Conservation (phyloP, 805 yeast species). For the Henningerozyma blattae region DNA sequence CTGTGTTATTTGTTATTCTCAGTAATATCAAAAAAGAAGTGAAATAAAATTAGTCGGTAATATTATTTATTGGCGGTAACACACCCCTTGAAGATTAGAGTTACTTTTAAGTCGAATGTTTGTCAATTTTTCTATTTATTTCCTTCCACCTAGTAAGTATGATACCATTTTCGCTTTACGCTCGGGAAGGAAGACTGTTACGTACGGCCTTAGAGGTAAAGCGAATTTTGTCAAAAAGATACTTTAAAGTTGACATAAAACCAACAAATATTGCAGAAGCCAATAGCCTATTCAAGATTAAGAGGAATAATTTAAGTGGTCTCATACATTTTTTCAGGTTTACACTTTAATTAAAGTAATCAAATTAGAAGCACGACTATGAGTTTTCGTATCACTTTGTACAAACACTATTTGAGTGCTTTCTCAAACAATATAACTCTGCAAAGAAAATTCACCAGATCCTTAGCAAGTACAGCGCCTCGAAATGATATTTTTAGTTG, state of each 20-base stretch:
- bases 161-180: too few relatives aligned
- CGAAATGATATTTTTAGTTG: slow-evolving; percentile 27
- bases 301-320: too few relatives aligned
- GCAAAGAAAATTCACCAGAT: not conserved
- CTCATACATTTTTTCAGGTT: too few relatives aligned
- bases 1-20: not conserved
- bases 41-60: not conserved
- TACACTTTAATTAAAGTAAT: too few relatives aligned
- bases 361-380: too few relatives aligned
- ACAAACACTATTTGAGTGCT: not conserved
- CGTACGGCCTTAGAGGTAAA: too few relatives aligned
- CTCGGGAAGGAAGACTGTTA: too few relatives aligned
- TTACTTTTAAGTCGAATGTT: not conserved
- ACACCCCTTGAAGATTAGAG: not conserved
- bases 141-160: not conserved
- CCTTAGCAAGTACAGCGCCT: not conserved
- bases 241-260: too few relatives aligned
- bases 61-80: not conserved
- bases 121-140: not conserved
- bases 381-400: too few relatives aligned
- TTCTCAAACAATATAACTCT: not conserved
- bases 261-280: too few relatives aligned
- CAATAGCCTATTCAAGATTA: too few relatives aligned
- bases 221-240: too few relatives aligned
- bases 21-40: not conserved